Evolutionary conservation across 768 basidiomycete genomes (phyloP).

Genomic region (Calocybe indica): DNA sequence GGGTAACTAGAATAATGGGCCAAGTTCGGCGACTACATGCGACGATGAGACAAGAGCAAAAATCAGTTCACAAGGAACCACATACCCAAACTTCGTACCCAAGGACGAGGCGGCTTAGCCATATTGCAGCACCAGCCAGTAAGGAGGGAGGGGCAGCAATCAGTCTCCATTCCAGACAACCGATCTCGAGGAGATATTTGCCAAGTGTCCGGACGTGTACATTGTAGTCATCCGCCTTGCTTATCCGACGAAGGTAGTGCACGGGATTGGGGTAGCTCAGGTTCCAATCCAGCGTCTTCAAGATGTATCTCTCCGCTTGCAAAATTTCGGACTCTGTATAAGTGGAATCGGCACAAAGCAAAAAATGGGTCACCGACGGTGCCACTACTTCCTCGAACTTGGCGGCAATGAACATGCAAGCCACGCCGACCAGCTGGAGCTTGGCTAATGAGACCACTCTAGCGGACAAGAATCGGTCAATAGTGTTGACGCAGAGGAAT

Average conservation of each 20-base stretch:
- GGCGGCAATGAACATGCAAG: slow-evolving; percentile 88
- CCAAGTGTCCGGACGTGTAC: slow-evolving; percentile 86
- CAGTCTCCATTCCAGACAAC: slow-evolving; percentile 81
- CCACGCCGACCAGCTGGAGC: slow-evolving; percentile 92
- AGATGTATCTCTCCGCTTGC: slow-evolving; percentile 79
- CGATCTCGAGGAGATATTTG: slow-evolving; percentile 93
- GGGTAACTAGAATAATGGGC: slow-evolving; percentile 93
- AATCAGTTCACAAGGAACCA: slow-evolving; percentile 6
- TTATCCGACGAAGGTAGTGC: slow-evolving; percentile 84
- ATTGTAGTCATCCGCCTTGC: slow-evolving; percentile 97
- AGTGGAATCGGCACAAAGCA: slow-evolving; percentile 77
- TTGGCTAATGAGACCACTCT: slow-evolving; percentile 86
- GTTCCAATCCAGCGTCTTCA: slow-evolving; percentile 92
- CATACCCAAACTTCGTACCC: slow-evolving; percentile 86
- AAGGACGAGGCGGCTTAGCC: slow-evolving; percentile 82
- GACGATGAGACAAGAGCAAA: slow-evolving; percentile 1
- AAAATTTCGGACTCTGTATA: slow-evolving; percentile 78
- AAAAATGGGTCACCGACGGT: slow-evolving; percentile 86
- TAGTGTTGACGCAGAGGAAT: slow-evolving; percentile 91
- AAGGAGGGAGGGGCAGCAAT: slow-evolving; percentile 79
- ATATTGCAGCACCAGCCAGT: slow-evolving; percentile 85
- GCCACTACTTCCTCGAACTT: slow-evolving; percentile 97
- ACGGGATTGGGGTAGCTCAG: slow-evolving; percentile 91
- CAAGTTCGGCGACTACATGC: slow-evolving; percentile 65
- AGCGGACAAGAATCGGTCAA: slow-evolving; percentile 74